These are phyloP conservation scores for Geranomyces michiganensis DNA, from an alignment of 192 early-diverging fungal genomes.

Conservation along the genomic window DNA sequence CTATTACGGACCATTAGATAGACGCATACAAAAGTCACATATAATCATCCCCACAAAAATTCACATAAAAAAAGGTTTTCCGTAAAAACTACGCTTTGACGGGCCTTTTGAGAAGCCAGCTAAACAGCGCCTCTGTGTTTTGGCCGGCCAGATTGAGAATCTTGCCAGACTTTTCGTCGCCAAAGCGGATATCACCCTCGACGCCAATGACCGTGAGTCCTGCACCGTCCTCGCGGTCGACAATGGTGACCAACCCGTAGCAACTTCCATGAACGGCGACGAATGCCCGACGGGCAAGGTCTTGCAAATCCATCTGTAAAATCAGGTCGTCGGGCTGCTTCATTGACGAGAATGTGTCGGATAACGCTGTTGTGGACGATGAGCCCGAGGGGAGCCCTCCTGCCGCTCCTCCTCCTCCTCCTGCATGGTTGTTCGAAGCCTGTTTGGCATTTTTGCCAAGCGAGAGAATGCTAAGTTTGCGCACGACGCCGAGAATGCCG, in stretches of 20 bases:
- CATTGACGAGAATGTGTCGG: conserved; percentile 20
- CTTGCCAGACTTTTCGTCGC: conserved; percentile 38
- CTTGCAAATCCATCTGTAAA: conserved; percentile 42
- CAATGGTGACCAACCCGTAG: conserved; percentile 40
- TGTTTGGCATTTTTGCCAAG: conserved; percentile 8
- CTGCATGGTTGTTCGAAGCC: not conserved
- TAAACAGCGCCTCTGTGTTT: conserved; percentile 32
- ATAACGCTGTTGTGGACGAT: not conserved
- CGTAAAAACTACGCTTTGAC: conserved; percentile 17
- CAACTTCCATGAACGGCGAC: conserved; percentile 45
- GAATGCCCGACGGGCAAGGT: conserved; percentile 43
- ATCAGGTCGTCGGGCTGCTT: conserved; percentile 40
- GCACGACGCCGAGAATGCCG: conserved; percentile 24
- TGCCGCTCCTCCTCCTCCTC: not conserved
- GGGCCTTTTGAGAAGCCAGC: conserved; percentile 38
- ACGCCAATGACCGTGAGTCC: conserved; percentile 39
- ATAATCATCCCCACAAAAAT: not conserved
- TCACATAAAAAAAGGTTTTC: conserved; percentile 6
- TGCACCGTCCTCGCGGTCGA: conserved; percentile 32
- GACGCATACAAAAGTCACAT: not conserved
- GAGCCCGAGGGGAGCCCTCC: not conserved
- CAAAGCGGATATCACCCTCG: conserved; percentile 38
- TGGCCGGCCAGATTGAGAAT: conserved; percentile 30
- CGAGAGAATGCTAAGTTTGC: conserved; percentile 25
- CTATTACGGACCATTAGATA: not conserved